A percentile compares a stretch with the other conserved stretches of the same genome.
Conservation (phyloP, 106 monocot genomes). For the Dactylorhiza incarnata region DNA sequence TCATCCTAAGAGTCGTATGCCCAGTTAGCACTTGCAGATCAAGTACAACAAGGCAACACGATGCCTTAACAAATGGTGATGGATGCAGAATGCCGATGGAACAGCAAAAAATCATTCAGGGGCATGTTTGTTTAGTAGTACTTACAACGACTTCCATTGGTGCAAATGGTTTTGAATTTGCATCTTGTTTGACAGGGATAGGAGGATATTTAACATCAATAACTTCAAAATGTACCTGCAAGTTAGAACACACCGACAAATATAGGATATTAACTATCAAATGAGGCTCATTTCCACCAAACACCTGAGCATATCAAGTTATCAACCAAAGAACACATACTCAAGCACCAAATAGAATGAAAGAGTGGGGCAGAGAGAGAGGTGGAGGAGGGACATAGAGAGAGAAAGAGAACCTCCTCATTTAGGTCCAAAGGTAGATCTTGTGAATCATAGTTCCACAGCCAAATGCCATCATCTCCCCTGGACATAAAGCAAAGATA, state of each 20-base stretch:
- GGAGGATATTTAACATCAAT: slow-evolving; percentile 65
- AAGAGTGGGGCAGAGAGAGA: too few species aligned
- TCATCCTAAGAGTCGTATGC: not conserved
- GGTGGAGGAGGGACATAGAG: not conserved
- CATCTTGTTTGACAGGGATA: slow-evolving; percentile 61
- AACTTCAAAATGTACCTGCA: slow-evolving; percentile 71
- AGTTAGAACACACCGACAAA: not conserved
- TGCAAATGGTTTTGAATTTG: slow-evolving; percentile 62
- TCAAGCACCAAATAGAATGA: not conserved
- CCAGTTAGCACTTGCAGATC: not conserved
- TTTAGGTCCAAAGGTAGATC: slow-evolving; percentile 48
- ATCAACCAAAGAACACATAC: not conserved
- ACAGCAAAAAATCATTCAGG: not conserved
- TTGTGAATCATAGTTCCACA: slow-evolving; percentile 27
- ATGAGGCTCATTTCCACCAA: not conserved
- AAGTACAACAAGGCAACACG: not conserved
- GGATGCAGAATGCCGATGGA: not conserved
- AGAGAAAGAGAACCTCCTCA: slow-evolving; percentile 54
- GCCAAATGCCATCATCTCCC: slow-evolving; percentile 66
- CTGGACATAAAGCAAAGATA: slow-evolving; percentile 12
- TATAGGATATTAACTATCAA: not conserved
- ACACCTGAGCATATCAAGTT: not conserved
- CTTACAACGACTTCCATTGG: slow-evolving; percentile 90
- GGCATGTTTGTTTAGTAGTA: not conserved
- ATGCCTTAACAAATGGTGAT: not conserved